Percentiles rank a stretch among this genome's conserved stretches.
These are phyloP conservation scores for Crucihimalaya himalaica DNA, from an alignment of 345 rosid genomes.

Conservation along the genomic window DNA sequence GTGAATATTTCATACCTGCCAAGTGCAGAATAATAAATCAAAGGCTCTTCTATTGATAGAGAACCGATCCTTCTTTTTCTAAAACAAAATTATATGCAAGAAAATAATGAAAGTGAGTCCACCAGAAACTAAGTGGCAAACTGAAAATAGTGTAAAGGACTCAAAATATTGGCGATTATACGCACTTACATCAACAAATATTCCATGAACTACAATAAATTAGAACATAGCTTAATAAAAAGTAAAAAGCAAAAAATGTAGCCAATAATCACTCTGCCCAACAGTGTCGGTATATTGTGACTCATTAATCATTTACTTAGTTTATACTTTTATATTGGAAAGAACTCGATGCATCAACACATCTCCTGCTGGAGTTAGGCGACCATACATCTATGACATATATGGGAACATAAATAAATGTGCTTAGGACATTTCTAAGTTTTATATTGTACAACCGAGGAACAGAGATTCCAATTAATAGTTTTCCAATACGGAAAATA, in stretches of 20 bases:
- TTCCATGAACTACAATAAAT: constrained; percentile 30
- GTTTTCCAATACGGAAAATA: too few species aligned
- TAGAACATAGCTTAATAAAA: constrained; percentile 8
- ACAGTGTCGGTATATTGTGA: constrained; percentile 29
- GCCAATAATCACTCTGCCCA: constrained; percentile 32
- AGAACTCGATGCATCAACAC: constrained; percentile 17
- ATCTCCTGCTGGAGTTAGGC: constrained; percentile 34
- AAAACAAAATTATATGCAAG: constrained; percentile 26
- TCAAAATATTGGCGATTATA: constrained; percentile 35
- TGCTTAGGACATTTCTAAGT: neutral
- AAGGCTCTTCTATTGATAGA: neutral
- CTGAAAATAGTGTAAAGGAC: constrained; percentile 27
- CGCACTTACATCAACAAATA: constrained; percentile 34
- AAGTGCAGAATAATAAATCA: constrained; percentile 19
- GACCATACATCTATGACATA: neutral
- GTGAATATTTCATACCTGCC: constrained; percentile 9
- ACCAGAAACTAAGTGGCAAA: constrained; percentile 34
- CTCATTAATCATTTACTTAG: constrained; percentile 29
- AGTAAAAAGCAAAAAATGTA: constrained; percentile 21
- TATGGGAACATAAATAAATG: neutral
- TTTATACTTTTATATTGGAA: constrained; percentile 12
- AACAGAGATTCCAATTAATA: too few species aligned
- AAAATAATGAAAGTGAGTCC: constrained; percentile 31
- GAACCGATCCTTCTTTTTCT: neutral
- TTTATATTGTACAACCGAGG: too few species aligned